Evolutionary conservation across 768 basidiomycete species (phyloP).

Genomic region (Mycena floridula): DNA sequence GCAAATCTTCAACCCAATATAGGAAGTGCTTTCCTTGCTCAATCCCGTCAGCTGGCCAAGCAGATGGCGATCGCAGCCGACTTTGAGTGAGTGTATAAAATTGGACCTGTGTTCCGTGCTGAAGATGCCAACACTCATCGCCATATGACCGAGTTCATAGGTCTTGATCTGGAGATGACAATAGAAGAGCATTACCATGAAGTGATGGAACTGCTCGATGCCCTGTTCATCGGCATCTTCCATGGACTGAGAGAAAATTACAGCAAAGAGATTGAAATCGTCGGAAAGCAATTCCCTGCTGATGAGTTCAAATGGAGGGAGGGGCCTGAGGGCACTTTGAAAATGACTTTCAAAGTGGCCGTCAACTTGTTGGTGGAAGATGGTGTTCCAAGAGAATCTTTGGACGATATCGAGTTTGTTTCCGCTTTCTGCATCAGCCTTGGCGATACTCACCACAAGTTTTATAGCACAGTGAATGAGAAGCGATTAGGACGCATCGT

Average conservation of each 20-base stretch:
- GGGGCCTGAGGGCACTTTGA: slow-evolving; percentile 82
- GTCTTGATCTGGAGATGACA: slow-evolving; percentile 98
- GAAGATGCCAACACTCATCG: slow-evolving; percentile 97
- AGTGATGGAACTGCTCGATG: slow-evolving; percentile 88
- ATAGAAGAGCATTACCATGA: slow-evolving; percentile 99
- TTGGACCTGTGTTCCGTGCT: slow-evolving; percentile 94
- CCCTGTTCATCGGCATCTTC: slow-evolving; percentile 84
- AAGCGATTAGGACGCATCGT: slow-evolving; percentile 87
- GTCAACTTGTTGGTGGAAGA: slow-evolving; percentile 83
- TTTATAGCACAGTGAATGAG: slow-evolving; percentile 85
- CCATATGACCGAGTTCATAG: slow-evolving; percentile 97
- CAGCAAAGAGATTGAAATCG: slow-evolving; percentile 73
- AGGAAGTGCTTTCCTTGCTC: slow-evolving; percentile 91
- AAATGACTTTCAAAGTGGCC: slow-evolving; percentile 82
- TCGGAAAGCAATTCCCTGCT: slow-evolving; percentile 85
- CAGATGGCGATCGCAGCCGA: slow-evolving; percentile 99
- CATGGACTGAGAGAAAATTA: slow-evolving; percentile 71
- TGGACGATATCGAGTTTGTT: slow-evolving; percentile 84
- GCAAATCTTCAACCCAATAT: slow-evolving; percentile 3
- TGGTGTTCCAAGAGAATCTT: slow-evolving; percentile 67
- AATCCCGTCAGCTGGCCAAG: slow-evolving; percentile 95
- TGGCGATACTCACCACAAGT: slow-evolving; percentile 8
- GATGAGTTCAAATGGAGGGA: slow-evolving; percentile 96
- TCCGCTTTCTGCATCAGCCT: too few relatives aligned
- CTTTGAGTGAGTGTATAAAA: slow-evolving; percentile 97